Conservation (phyloP, 139 green algal genomes). For the Pseudopediastrum boryanum region DNA sequence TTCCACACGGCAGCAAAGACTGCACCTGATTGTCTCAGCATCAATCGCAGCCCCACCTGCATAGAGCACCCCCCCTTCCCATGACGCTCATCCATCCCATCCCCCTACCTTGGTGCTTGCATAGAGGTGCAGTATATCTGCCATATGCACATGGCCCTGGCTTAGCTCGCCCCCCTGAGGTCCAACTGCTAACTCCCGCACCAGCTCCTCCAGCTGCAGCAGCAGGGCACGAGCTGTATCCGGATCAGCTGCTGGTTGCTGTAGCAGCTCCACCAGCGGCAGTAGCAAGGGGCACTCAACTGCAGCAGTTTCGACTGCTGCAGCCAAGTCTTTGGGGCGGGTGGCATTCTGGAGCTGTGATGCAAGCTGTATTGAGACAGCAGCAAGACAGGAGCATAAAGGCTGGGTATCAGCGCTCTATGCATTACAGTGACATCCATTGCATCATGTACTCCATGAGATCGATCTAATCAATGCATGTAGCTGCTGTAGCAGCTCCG, state of each 20-base stretch:
- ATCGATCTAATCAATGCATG: no score
- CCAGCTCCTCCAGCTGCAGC: slow-evolving; percentile 37
- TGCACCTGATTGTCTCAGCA: background rate
- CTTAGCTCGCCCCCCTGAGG: slow-evolving; percentile 12
- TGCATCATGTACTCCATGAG: no score
- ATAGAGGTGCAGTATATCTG: slow-evolving; percentile 70
- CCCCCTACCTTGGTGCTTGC: slow-evolving; percentile 47
- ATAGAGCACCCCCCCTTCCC: background rate
- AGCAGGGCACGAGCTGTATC: slow-evolving; percentile 38
- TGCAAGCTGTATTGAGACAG: no score
- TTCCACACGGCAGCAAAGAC: no score
- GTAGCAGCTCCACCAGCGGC: background rate
- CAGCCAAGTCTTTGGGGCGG: no score
- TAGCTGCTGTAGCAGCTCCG: no score
- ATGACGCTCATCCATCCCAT: background rate
- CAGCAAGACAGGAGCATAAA: no score
- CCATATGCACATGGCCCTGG: slow-evolving; percentile 61
- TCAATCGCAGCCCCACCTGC: background rate
- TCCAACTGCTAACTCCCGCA: slow-evolving; percentile 61
- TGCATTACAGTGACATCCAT: no score
- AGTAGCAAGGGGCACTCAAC: no score
- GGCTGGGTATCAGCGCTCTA: no score
- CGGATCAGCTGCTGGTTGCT: background rate
- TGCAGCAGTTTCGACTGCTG: slow-evolving; percentile 1
- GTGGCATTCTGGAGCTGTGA: no score